phyloP scores from a whole-genome alignment of 345 rosid species.

The Bruguiera gymnorhiza region DNA sequence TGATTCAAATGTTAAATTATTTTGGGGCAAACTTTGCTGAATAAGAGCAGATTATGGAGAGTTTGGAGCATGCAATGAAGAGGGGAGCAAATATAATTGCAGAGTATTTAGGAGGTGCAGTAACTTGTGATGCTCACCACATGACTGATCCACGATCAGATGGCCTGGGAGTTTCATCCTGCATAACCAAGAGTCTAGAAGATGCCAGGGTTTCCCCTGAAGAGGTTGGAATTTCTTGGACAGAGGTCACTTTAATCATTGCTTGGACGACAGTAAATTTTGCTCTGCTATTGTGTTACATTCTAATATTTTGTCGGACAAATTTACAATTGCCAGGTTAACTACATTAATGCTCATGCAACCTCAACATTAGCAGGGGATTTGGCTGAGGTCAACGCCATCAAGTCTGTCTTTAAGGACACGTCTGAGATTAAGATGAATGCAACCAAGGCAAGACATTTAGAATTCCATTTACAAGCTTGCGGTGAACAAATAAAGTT shows the following conservation, averaged over 20 bases:
- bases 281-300: not conserved
- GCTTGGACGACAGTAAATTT: not conserved
- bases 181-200: conserved; percentile 55
- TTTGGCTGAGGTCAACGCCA: conserved; percentile 66
- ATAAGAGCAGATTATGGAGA: conserved; percentile 52
- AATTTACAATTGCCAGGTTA: conserved; percentile 39
- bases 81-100: conserved; percentile 66
- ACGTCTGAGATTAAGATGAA: conserved; percentile 70
- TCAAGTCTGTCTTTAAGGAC: conserved; percentile 59
- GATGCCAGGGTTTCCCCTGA: conserved; percentile 72
- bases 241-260: too few relatives aligned
- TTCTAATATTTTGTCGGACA: conserved; percentile 1
- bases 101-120: conserved; percentile 62
- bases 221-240: conserved; percentile 37
- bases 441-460: conserved; percentile 50
- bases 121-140: conserved; percentile 71
- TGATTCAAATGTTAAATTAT: not conserved
- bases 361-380: conserved; percentile 74
- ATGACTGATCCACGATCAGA: conserved; percentile 61
- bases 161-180: conserved; percentile 60
- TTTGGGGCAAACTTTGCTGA: not conserved
- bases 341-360: conserved; percentile 65
- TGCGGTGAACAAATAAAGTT: not conserved
- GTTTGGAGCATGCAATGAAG: conserved; percentile 64
- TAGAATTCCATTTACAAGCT: not conserved